phyloP scores from a whole-genome alignment of 139 green algal genomes.

The Coccomyxa sp. region DNA sequence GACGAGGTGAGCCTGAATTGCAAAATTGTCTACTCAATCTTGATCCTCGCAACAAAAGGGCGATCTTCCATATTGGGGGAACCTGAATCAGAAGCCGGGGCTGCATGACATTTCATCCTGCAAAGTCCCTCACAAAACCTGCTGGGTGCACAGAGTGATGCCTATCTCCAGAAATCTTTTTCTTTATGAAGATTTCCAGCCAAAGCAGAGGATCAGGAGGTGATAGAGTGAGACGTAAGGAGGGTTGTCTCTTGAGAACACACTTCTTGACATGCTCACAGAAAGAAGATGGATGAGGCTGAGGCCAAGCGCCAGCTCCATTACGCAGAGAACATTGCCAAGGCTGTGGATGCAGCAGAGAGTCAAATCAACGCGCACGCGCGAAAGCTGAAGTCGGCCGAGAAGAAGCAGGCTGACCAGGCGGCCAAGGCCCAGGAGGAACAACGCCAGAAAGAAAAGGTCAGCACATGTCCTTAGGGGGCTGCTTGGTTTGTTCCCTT shows the following conservation, averaged over 20 bases:
- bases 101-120: not conserved
- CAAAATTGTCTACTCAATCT: not conserved
- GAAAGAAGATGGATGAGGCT: not conserved
- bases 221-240: too few relatives aligned
- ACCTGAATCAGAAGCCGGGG: not conserved
- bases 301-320: not conserved
- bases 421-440: not conserved
- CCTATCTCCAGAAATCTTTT: too few relatives aligned
- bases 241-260: too few relatives aligned
- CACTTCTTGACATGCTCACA: not conserved
- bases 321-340: not conserved
- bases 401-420: not conserved
- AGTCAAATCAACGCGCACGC: not conserved
- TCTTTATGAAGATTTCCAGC: too few relatives aligned
- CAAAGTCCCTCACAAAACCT: too few relatives aligned
- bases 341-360: not conserved
- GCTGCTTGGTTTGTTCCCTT: not conserved
- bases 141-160: too few relatives aligned
- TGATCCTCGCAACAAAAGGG: not conserved
- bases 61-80: not conserved
- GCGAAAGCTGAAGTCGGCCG: not conserved
- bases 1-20: not conserved
- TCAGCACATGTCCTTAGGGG: not conserved
- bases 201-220: too few relatives aligned
- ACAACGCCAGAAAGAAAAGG: not conserved